Evolutionary conservation across 1,139 yeast genomes (phyloP), one percentile per base, ranked within the genome.

Genomic region (Candida smagusa): DNA sequence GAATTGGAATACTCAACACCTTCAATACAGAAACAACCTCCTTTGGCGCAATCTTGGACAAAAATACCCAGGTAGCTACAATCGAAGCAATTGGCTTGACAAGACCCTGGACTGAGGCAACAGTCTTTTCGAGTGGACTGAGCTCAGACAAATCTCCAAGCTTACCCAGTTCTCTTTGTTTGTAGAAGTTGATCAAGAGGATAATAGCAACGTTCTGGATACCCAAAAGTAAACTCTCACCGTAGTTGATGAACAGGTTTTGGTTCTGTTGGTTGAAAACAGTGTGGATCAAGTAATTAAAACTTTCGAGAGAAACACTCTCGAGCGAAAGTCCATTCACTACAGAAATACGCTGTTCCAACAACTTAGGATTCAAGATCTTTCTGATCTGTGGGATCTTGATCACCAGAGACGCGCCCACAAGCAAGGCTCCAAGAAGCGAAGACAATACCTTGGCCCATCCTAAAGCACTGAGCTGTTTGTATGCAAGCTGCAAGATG

Each of bases 1-100:
- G 62, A 32, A 80, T 54, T 7, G 86, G 86, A 37, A 79, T 75
- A 31, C 74, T 72, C 40, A 73, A 54, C 12, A 73, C 63, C 47
- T 79, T 80, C 41, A 80, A 63, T 2, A 57, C 42, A 39, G 47
- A 55, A 30, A 71, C 49, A 36, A 65, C 47, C 6, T 47, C 40
- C 2, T 54, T 39, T 5, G 76, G 73, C 2, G 66, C 65, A 5
- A 65, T 30, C 42, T 63, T 59, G 31, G 61, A 50, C 37, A 68
- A 53, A 35, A 65, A 55, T 7, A 68, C 36, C 8, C 59, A 37
- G 2, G 59, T 45, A 0, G 55, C 73, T 11, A 54, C 45, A 40
- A 69, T 56, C 3, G 53, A 38, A 1, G 50, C 62, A 26, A 61
- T 43, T 3, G 72, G 73, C 37, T 43, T 49, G n/a, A 39, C 45